A percentile compares a stretch with the other conserved stretches of the same genome.
phyloP scores from a whole-genome alignment of 768 basidiomycete species.

The Omphalotus guepiniiformis region DNA sequence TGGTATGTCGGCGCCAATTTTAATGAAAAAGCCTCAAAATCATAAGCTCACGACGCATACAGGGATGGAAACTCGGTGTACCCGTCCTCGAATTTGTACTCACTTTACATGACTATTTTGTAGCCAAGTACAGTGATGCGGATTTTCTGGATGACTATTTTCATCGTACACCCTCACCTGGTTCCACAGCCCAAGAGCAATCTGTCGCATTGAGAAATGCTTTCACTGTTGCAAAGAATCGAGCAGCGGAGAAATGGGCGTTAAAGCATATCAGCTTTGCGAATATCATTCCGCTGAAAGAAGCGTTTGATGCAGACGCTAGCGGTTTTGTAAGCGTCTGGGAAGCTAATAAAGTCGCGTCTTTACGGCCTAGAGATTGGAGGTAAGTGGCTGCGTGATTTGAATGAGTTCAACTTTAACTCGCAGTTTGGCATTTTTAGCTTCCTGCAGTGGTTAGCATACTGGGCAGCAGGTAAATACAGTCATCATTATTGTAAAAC shows the following conservation, averaged over 20 bases:
- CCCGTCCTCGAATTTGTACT: conserved; percentile 2
- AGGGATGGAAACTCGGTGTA: conserved; percentile 6
- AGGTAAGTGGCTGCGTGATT: not conserved
- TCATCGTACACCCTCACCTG: not conserved
- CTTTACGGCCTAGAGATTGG: not conserved
- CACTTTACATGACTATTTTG: conserved; percentile 5
- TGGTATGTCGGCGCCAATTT: not conserved
- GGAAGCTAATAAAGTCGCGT: not conserved
- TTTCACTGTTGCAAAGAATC: not conserved
- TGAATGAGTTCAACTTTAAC: too few relatives aligned
- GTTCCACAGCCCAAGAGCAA: not conserved
- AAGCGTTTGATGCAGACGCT: conserved; percentile 3
- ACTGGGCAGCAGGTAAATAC: conserved; percentile 3
- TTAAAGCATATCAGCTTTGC: not conserved
- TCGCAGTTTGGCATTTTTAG: too few relatives aligned
- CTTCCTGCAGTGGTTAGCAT: conserved; percentile 6
- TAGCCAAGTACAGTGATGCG: conserved; percentile 1
- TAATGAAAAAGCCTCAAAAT: too few relatives aligned
- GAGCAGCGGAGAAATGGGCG: conserved; percentile 5
- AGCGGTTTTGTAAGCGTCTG: not conserved
- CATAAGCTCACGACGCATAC: not conserved
- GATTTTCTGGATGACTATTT: not conserved
- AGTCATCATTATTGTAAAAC: too few relatives aligned
- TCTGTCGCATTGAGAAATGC: not conserved
- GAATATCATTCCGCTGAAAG: not conserved